Conservation (phyloP, 768 basidiomycete species). For the Suillus bovinus region DNA sequence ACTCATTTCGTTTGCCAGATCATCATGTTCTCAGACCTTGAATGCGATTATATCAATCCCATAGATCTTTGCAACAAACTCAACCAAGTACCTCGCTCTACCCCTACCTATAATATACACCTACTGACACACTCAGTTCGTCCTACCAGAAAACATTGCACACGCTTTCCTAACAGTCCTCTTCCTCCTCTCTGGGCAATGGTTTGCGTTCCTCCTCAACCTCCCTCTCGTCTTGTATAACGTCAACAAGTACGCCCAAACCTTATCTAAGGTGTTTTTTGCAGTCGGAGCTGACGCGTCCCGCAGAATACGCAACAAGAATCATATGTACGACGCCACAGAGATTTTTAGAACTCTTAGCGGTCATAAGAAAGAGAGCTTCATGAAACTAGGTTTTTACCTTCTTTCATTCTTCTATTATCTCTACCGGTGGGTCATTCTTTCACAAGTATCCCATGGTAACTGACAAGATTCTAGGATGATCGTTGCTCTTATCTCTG, state of each 20-base stretch:
- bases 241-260: slow-evolving; percentile 80
- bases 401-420: slow-evolving; percentile 92
- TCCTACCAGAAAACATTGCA: slow-evolving; percentile 93
- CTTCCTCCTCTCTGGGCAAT: slow-evolving; percentile 96
- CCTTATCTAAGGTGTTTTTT: neutral
- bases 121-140: slow-evolving; percentile 60
- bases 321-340: slow-evolving; percentile 99
- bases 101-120: neutral
- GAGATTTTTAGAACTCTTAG: slow-evolving; percentile 97
- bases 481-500: slow-evolving; percentile 85
- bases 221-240: slow-evolving; percentile 87
- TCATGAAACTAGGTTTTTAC: slow-evolving; percentile 93
- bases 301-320: slow-evolving; percentile 82
- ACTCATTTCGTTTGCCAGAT: slow-evolving; percentile 56
- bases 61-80: slow-evolving; percentile 99
- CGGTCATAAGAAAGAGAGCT: slow-evolving; percentile 94
- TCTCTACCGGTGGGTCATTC: slow-evolving; percentile 71
- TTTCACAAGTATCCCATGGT: neutral
- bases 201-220: slow-evolving; percentile 90
- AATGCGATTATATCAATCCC: slow-evolving; percentile 99
- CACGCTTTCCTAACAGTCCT: slow-evolving; percentile 89
- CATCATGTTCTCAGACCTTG: slow-evolving; percentile 99
- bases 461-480: slow-evolving; percentile 46
- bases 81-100: slow-evolving; percentile 69
- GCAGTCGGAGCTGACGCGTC: neutral